Evolutionary conservation across 2,329 filamentous ascomycete genomes (phyloP).

Genomic region (Colletotrichum gigasporum): DNA sequence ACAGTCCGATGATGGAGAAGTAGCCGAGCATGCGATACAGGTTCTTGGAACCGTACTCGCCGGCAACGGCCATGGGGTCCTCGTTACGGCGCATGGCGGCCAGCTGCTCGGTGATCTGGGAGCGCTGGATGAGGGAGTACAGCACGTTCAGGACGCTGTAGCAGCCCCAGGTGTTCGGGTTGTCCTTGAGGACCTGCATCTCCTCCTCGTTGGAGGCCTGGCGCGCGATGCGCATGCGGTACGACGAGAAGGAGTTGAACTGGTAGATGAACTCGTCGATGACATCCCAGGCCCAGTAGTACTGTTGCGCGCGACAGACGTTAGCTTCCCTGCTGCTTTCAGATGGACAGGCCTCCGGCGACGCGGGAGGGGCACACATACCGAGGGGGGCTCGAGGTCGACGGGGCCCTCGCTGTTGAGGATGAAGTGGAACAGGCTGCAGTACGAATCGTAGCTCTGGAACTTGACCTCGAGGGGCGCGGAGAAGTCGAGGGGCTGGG

Average conservation of each 20-base stretch:
- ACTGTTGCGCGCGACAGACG: slow-evolving; percentile 61
- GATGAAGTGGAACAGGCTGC: slow-evolving; percentile 99
- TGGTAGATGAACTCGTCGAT: slow-evolving; percentile 99
- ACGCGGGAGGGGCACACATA: slow-evolving; percentile 60
- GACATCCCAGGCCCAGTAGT: slow-evolving; percentile 99
- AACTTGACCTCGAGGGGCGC: slow-evolving; percentile 97
- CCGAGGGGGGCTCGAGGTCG: slow-evolving; percentile 94
- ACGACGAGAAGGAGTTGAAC: slow-evolving; percentile 99
- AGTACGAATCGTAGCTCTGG: slow-evolving; percentile 99
- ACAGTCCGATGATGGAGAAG: slow-evolving; percentile 97
- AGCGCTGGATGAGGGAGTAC: slow-evolving; percentile 98
- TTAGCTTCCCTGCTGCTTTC: too few species aligned
- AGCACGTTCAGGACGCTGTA: slow-evolving; percentile 99
- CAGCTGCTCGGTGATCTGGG: slow-evolving; percentile 97
- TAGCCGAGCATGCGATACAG: slow-evolving; percentile 99
- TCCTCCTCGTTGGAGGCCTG: slow-evolving; percentile 90
- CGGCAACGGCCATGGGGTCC: slow-evolving; percentile 86
- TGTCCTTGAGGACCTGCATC: slow-evolving; percentile 88
- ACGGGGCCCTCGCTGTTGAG: slow-evolving; percentile 99
- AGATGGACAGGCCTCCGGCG: not conserved
- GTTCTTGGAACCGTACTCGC: slow-evolving; percentile 93
- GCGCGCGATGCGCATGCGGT: slow-evolving; percentile 90
- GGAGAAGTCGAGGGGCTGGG: slow-evolving; percentile 95
- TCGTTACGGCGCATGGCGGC: slow-evolving; percentile 94
- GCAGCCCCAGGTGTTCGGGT: slow-evolving; percentile 99